A percentile compares a stretch with the other conserved stretches of the same genome.
Evolutionary conservation across 2,329 filamentous ascomycete genomes (phyloP).

Genomic region (Aspergillus piperis): DNA sequence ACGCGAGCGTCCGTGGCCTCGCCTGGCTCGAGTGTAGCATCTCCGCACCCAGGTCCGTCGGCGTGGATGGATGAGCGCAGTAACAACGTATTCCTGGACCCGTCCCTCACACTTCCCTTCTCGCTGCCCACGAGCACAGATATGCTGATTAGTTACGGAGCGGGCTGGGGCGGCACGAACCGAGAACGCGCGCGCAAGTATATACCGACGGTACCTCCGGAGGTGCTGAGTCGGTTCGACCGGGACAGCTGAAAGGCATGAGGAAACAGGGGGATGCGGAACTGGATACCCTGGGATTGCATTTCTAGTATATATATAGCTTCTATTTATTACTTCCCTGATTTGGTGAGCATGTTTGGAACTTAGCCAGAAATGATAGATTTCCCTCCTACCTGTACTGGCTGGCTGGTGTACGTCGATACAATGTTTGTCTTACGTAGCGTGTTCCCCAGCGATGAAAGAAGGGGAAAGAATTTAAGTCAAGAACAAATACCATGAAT

Average conservation of each 20-base stretch:
- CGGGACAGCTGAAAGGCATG: slow-evolving; percentile 35
- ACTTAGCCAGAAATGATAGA: neutral
- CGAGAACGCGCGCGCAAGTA: slow-evolving; percentile 91
- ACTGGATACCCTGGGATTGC: slow-evolving; percentile 5
- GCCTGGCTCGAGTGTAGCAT: slow-evolving; percentile 24
- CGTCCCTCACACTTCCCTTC: slow-evolving; percentile 90
- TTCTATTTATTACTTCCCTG: neutral
- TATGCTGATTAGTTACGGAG: slow-evolving; percentile 94
- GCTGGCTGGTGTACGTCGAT: neutral
- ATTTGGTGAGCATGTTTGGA: neutral
- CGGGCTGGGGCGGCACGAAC: slow-evolving; percentile 90
- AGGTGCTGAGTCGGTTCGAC: slow-evolving; percentile 88
- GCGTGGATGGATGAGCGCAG: slow-evolving; percentile 29
- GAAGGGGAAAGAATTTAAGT: no score
- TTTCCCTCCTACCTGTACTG: neutral
- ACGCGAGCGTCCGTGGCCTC: slow-evolving; percentile 22
- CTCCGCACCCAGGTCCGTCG: slow-evolving; percentile 26
- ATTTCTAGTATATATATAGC: slow-evolving; percentile 16
- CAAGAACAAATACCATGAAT: neutral
- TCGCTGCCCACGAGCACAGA: slow-evolving; percentile 94
- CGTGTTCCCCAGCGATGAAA: no score
- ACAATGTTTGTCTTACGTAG: neutral
- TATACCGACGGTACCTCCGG: slow-evolving; percentile 89
- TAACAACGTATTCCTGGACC: slow-evolving; percentile 70
- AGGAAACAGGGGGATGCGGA: neutral